Evolutionary conservation across 768 basidiomycete species (phyloP).

Genomic region (Sutorius australiensis): DNA sequence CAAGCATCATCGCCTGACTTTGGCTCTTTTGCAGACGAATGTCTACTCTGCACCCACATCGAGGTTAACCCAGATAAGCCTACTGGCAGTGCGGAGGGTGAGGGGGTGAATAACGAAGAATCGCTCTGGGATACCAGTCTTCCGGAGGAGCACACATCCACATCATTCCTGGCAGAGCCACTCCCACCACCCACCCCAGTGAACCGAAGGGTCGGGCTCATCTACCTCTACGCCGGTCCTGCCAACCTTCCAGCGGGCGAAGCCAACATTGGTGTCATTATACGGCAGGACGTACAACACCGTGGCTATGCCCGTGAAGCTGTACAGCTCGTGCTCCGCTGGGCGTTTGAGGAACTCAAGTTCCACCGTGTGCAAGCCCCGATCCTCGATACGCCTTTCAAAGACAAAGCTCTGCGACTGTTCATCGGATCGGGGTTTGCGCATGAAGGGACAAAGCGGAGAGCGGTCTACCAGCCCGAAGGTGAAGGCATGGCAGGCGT

Average conservation of each 20-base stretch:
- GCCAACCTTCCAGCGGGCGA: slow-evolving; percentile 34
- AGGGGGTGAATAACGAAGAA: background rate
- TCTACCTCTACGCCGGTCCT: slow-evolving; percentile 26
- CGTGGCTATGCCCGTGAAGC: slow-evolving; percentile 47
- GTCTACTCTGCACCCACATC: slow-evolving; percentile 28
- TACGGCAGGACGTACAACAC: slow-evolving; percentile 35
- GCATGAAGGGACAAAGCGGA: slow-evolving; percentile 61
- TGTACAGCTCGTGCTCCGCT: slow-evolving; percentile 40
- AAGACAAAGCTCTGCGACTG: slow-evolving; percentile 42
- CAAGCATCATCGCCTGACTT: slow-evolving; percentile 24
- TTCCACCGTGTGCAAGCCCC: slow-evolving; percentile 37
- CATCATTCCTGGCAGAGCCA: background rate
- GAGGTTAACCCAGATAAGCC: background rate
- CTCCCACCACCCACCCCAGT: background rate
- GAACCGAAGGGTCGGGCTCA: slow-evolving; percentile 13
- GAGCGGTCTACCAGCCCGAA: slow-evolving; percentile 45
- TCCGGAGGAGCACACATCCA: background rate
- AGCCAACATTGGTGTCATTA: slow-evolving; percentile 53
- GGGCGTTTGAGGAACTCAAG: slow-evolving; percentile 40
- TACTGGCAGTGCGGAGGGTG: too few relatives aligned
- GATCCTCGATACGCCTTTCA: slow-evolving; percentile 43
- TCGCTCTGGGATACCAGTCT: background rate
- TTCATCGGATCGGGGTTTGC: slow-evolving; percentile 51
- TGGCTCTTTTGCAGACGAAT: slow-evolving; percentile 26
- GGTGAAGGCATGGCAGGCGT: slow-evolving; percentile 34